A percentile compares a stretch with the other conserved stretches of the same genome.
Conservation (phyloP, 768 basidiomycete species). For the Lentinus tigrinus region DNA sequence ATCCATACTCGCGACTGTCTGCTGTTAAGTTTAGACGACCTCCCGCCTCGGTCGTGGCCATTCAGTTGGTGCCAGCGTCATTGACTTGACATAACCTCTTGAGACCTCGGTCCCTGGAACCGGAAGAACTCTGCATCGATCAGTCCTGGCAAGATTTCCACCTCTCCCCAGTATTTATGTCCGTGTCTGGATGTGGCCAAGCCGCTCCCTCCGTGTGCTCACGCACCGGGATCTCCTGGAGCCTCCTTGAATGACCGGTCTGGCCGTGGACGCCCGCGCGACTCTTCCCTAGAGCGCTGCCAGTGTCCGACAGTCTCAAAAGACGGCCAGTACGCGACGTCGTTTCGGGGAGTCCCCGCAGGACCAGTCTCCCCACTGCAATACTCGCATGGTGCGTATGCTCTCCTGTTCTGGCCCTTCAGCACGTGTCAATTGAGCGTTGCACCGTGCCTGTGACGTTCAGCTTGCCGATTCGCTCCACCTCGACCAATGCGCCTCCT, state of each 20-base stretch:
- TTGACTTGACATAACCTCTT: constrained; percentile 17
- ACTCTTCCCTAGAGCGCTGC: background rate
- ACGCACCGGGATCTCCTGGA: background rate
- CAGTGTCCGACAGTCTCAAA: background rate
- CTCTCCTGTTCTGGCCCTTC: background rate
- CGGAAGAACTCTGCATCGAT: constrained; percentile 17
- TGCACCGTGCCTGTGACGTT: background rate
- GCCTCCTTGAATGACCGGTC: constrained; percentile 1
- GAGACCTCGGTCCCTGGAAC: constrained; percentile 13
- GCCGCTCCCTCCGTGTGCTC: constrained; percentile 14
- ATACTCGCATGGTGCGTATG: background rate
- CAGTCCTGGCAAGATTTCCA: constrained; percentile 1
- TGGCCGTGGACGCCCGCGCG: background rate
- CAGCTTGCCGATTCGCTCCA: background rate
- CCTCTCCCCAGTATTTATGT: constrained; percentile 14
- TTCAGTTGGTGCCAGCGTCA: constrained; percentile 15
- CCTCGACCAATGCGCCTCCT: constrained; percentile 1
- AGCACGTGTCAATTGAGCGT: background rate
- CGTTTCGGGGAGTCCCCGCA: background rate
- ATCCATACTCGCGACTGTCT: constrained; percentile 1
- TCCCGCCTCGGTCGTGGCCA: constrained; percentile 10
- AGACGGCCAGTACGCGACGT: background rate
- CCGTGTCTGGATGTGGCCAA: constrained; percentile 9
- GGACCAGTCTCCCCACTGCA: background rate
- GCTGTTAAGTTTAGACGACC: constrained; percentile 19